Evolutionary conservation across 2,329 filamentous ascomycete species (phyloP).

Genomic region (Aspergillus caelatus): DNA sequence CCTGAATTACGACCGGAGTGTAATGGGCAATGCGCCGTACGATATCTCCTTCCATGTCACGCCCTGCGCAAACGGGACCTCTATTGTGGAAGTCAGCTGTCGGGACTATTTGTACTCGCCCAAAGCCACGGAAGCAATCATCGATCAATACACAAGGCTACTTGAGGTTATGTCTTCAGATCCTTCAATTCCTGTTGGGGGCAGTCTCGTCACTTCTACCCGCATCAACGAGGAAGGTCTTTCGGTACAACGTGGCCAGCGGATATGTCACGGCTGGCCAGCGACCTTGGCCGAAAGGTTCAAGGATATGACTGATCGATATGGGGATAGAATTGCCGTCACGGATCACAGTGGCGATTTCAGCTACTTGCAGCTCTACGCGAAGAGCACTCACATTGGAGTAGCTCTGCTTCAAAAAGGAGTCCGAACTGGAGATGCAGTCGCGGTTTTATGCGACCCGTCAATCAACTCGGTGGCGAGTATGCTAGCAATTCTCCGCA

Average conservation of each 20-base stretch:
- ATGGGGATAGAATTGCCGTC: neutral
- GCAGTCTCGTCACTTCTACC: neutral
- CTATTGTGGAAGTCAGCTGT: neutral
- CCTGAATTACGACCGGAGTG: neutral
- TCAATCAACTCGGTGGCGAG: neutral
- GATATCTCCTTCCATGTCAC: constrained; percentile 9
- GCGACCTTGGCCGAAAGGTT: constrained; percentile 1
- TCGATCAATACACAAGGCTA: neutral
- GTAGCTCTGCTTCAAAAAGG: neutral
- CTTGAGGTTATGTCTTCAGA: neutral
- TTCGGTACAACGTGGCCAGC: neutral
- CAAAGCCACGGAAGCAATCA: neutral
- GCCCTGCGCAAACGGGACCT: neutral
- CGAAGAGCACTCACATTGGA: neutral
- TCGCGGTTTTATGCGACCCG: constrained; percentile 1
- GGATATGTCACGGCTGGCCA: neutral
- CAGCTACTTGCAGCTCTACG: constrained; percentile 1
- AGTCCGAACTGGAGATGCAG: neutral
- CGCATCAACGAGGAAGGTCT: neutral
- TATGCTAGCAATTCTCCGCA: constrained; percentile 10
- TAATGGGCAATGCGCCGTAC: constrained; percentile 4
- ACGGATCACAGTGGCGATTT: neutral
- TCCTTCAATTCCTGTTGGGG: neutral
- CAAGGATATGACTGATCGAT: neutral
- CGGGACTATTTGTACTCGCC: constrained; percentile 6